These are phyloP conservation scores for Nyctanthes arbortristis DNA, from an alignment of 257 asterid genomes.

Conservation along the genomic window DNA sequence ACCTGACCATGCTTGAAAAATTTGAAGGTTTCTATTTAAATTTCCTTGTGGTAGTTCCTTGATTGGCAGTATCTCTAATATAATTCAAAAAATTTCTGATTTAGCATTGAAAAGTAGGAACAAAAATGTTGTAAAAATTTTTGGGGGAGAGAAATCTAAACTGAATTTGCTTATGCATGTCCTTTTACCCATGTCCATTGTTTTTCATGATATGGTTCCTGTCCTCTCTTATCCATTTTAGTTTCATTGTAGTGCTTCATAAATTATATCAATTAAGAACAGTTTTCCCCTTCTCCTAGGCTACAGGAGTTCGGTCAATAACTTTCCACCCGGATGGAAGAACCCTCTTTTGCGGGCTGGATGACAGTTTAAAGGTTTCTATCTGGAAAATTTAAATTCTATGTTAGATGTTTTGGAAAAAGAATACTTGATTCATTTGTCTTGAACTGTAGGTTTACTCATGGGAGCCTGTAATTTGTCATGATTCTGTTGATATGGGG, in stretches of 20 bases:
- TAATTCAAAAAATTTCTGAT: constrained; percentile 3
- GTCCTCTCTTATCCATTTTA: background rate
- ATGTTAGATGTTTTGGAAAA: constrained; percentile 14
- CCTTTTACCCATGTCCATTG: background rate
- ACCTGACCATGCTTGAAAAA: background rate
- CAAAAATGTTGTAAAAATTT: too few species aligned
- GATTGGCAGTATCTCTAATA: background rate
- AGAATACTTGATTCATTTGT: constrained; percentile 21
- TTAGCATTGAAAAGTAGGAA: background rate
- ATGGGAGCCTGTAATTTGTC: constrained; percentile 97
- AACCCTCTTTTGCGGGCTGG: constrained; percentile 85
- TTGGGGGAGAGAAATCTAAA: constrained; percentile 23
- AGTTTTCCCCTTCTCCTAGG: constrained; percentile 44
- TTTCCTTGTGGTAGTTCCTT: background rate
- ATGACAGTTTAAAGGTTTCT: constrained; percentile 89
- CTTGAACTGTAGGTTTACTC: constrained; percentile 75
- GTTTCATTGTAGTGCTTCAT: constrained; percentile 16
- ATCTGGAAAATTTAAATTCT: constrained; percentile 17
- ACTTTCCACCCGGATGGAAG: constrained; percentile 94
- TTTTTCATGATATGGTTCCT: too few species aligned
- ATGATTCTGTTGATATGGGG: constrained; percentile 93
- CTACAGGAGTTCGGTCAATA: constrained; percentile 81
- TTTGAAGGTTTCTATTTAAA: background rate
- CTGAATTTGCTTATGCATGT: constrained; percentile 13
- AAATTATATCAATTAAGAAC: constrained; percentile 12